Conservation (phyloP, 192 early-diverging fungal genomes). For the Podila verticillata region DNA sequence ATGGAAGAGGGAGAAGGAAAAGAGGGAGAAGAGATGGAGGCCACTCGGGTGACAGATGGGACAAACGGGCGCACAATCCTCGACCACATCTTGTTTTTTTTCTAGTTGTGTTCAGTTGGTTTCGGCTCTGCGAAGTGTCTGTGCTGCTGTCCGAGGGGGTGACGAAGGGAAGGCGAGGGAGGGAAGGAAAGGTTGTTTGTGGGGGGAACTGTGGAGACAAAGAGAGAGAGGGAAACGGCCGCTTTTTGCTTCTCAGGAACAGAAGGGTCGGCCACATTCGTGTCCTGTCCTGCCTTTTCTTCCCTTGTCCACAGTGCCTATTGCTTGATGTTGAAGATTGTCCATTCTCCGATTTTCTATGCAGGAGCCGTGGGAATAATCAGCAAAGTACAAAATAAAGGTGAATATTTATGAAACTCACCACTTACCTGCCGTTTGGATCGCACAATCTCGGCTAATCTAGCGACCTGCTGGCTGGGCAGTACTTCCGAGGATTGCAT, state of each 20-base stretch:
- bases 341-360: slow-evolving; percentile 43
- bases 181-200: too few relatives aligned
- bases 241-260: too few relatives aligned
- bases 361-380: slow-evolving; percentile 13
- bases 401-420: too few relatives aligned
- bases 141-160: too few relatives aligned
- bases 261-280: not conserved
- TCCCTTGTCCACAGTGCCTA: not conserved
- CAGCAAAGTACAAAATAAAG: not conserved
- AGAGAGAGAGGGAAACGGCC: too few relatives aligned
- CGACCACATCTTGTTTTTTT: too few relatives aligned
- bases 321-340: slow-evolving; percentile 17
- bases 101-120: too few relatives aligned
- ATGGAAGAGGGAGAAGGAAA: not conserved
- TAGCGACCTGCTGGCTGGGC: not conserved
- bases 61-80: too few relatives aligned
- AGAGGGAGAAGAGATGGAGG: not conserved
- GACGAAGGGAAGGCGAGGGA: too few relatives aligned
- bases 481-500: not conserved
- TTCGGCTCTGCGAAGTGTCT: too few relatives aligned
- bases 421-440: slow-evolving; percentile 28
- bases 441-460: slow-evolving; percentile 30
- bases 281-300: not conserved
- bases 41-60: too few relatives aligned
- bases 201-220: too few relatives aligned